phyloP scores from a whole-genome alignment of 2,329 filamentous ascomycete genomes.

The Annulohypoxylon truncatum region DNA sequence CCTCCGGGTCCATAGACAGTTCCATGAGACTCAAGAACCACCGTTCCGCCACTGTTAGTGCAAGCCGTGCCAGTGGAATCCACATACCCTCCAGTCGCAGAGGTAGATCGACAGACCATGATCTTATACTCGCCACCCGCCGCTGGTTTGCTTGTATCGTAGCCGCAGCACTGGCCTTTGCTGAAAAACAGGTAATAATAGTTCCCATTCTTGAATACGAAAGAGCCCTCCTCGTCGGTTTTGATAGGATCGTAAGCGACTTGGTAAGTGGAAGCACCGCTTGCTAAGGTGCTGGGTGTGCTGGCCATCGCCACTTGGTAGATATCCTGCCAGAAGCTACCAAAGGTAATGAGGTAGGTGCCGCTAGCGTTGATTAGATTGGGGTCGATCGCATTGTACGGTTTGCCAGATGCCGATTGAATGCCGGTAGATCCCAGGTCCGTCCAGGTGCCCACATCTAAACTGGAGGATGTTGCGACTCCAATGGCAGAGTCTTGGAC shows the following conservation, averaged over 20 bases:
- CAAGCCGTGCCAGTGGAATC: conserved; percentile 43
- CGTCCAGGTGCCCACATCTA: conserved; percentile 68
- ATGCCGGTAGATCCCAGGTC: conserved; percentile 68
- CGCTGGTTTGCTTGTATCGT: conserved; percentile 61
- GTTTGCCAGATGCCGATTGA: conserved; percentile 54
- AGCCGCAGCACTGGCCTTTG: conserved; percentile 68
- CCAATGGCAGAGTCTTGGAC: conserved; percentile 72
- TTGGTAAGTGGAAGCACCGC: conserved; percentile 57
- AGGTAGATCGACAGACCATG: conserved; percentile 67
- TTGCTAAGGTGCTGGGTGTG: conserved; percentile 62
- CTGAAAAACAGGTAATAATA: conserved; percentile 74
- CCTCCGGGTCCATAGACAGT: conserved; percentile 74
- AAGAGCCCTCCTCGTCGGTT: conserved; percentile 65
- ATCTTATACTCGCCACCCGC: conserved; percentile 71
- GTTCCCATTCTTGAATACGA: conserved; percentile 62
- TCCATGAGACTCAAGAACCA: conserved; percentile 69
- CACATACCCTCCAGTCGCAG: conserved; percentile 61
- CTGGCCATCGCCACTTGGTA: conserved; percentile 61
- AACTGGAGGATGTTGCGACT: conserved; percentile 57
- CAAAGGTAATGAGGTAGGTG: conserved; percentile 67
- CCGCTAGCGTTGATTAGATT: conserved; percentile 60
- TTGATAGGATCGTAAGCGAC: conserved; percentile 63
- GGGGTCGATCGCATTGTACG: conserved; percentile 71
- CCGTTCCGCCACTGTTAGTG: conserved; percentile 63
- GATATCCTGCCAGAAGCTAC: conserved; percentile 75